A percentile compares a stretch with the other conserved stretches of the same genome.
Conservation (phyloP, 441 rosid species). For the Euphorbia corollata region DNA sequence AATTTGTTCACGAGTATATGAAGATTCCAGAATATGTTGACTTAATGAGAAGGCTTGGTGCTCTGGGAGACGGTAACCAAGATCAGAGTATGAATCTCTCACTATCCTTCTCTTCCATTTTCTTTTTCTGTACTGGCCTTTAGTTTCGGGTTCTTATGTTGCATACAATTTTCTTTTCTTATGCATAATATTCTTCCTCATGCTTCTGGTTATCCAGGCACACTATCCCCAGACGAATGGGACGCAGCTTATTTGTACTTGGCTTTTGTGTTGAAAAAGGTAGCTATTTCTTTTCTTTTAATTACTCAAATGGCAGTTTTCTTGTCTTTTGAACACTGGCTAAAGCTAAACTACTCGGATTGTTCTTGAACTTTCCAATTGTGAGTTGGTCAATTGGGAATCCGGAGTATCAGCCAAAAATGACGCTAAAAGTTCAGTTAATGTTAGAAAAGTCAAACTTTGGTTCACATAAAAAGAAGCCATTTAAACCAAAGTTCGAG, state of each 20-base stretch:
- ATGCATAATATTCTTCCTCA: not conserved
- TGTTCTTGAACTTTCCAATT: not conserved
- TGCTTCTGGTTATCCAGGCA: conserved; percentile 37
- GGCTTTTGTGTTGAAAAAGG: conserved; percentile 84
- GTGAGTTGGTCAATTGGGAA: no score
- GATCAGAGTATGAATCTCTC: conserved; percentile 57
- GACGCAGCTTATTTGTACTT: conserved; percentile 83
- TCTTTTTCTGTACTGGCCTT: not conserved
- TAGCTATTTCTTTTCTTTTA: conserved; percentile 17
- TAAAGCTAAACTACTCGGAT: not conserved
- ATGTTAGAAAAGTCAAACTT: not conserved
- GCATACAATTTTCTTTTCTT: not conserved
- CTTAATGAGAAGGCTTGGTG: conserved; percentile 91
- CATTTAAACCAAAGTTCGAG: not conserved
- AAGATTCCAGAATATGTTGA: conserved; percentile 65
- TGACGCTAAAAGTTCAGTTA: not conserved
- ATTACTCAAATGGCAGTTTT: not conserved
- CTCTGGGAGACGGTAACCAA: conserved; percentile 90
- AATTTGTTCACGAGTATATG: conserved; percentile 78
- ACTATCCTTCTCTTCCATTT: not conserved
- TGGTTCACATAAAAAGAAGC: not conserved
- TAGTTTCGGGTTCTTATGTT: not conserved
- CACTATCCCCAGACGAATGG: conserved; percentile 91
- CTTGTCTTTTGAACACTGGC: not conserved
- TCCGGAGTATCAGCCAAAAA: no score